Percentiles rank a stretch among this genome's conserved stretches.
Conservation (phyloP, 2,329 filamentous ascomycete species). For the Trichoderma gracile region DNA sequence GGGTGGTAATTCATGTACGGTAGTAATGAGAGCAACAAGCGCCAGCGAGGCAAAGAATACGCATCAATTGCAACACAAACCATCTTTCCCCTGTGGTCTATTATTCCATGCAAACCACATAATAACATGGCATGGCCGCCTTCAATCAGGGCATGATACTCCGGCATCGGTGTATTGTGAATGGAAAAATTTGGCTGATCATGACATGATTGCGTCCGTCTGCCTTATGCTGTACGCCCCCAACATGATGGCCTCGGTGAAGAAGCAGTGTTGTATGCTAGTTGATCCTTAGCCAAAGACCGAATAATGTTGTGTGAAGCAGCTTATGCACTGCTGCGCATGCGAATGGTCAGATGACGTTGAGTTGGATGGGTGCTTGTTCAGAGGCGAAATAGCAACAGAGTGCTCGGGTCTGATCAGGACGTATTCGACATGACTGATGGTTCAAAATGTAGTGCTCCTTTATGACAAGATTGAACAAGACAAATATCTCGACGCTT, state of each 20-base stretch:
- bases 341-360: too few relatives aligned
- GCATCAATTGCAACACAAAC: neutral
- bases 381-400: too few relatives aligned
- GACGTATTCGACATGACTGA: too few relatives aligned
- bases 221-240: constrained; percentile 10
- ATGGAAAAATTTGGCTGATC: neutral
- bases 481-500: too few relatives aligned
- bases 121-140: neutral
- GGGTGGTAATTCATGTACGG: neutral
- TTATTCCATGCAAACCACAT: neutral
- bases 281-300: too few relatives aligned
- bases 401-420: too few relatives aligned
- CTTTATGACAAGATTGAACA: neutral
- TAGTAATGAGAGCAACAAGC: constrained; percentile 19
- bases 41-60: constrained; percentile 17
- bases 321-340: too few relatives aligned
- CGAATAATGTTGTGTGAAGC: too few relatives aligned
- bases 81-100: neutral
- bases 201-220: neutral
- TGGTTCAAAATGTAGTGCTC: too few relatives aligned
- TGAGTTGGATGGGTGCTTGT: too few relatives aligned
- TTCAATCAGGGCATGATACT: neutral
- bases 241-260: neutral
- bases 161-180: neutral
- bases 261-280: neutral